phyloP scores from a whole-genome alignment of 1,139 yeast genomes.

The Lodderomyces jiufengensis region DNA sequence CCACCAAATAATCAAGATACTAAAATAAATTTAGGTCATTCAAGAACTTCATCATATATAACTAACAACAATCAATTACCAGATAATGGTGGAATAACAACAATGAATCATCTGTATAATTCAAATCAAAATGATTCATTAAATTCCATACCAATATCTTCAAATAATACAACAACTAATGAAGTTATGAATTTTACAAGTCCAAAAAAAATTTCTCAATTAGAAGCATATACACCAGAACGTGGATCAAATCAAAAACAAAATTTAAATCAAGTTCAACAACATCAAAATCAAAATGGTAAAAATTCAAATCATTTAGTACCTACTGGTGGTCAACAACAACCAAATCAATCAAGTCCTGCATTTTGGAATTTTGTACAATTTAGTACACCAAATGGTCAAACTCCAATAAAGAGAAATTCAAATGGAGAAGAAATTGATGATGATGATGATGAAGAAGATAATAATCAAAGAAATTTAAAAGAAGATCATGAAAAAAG shows the following conservation, averaged over 20 bases:
- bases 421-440: conserved; percentile 31
- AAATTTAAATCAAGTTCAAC: conserved; percentile 12
- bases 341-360: conserved; percentile 54
- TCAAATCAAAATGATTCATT: neutral
- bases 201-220: conserved; percentile 58
- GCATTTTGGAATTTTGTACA: conserved; percentile 80
- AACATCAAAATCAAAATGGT: conserved; percentile 22
- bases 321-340: conserved; percentile 6
- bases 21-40: conserved; percentile 5
- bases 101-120: neutral
- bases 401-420: conserved; percentile 40
- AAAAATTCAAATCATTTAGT: conserved; percentile 12
- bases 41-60: conserved; percentile 14
- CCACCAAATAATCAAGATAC: conserved; percentile 25
- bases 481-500: too few species aligned
- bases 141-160: conserved; percentile 1
- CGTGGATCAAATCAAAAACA: conserved; percentile 46
- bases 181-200: conserved; percentile 28
- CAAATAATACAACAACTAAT: conserved; percentile 5
- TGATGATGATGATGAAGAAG: conserved; percentile 23
- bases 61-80: conserved; percentile 1
- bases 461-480: too few species aligned
- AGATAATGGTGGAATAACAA: neutral
- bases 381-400: conserved; percentile 64
- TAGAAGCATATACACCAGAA: conserved; percentile 83